These are phyloP conservation scores for Podaxis sp. DNA, from an alignment of 768 basidiomycete species.

Conservation along the genomic window DNA sequence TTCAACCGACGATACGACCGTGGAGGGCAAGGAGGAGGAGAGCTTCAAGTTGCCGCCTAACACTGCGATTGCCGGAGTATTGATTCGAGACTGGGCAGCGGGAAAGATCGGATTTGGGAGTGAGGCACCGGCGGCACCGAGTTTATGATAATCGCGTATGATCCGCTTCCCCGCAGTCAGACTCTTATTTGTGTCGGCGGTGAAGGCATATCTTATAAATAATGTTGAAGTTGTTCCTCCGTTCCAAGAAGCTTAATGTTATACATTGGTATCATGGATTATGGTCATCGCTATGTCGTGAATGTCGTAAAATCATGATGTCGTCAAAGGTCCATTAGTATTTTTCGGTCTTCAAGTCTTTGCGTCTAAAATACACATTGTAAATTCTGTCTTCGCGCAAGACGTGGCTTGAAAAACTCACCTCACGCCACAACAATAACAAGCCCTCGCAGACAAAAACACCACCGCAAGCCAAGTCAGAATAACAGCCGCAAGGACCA, in stretches of 20 bases:
- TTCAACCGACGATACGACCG: constrained; percentile 29
- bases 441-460: constrained; percentile 59
- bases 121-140: neutral
- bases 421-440: constrained; percentile 67
- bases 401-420: neutral
- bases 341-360: neutral
- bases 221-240: neutral
- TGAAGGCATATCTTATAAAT: too few relatives aligned
- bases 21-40: constrained; percentile 28
- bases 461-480: constrained; percentile 62
- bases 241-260: neutral
- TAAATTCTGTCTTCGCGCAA: neutral
- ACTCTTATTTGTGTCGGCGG: too few relatives aligned
- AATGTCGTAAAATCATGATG: neutral
- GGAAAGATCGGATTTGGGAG: constrained; percentile 42
- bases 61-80: constrained; percentile 80
- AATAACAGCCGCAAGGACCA: constrained; percentile 56
- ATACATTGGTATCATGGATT: neutral
- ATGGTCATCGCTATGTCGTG: neutral
- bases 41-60: constrained; percentile 73
- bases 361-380: neutral
- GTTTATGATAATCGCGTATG: neutral
- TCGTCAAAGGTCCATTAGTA: neutral
- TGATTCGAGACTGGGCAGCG: constrained; percentile 81
- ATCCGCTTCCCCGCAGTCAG: too few relatives aligned